These are phyloP conservation scores for Zymoseptoria brevis DNA, from an alignment of 2,329 filamentous ascomycete species.

Conservation along the genomic window DNA sequence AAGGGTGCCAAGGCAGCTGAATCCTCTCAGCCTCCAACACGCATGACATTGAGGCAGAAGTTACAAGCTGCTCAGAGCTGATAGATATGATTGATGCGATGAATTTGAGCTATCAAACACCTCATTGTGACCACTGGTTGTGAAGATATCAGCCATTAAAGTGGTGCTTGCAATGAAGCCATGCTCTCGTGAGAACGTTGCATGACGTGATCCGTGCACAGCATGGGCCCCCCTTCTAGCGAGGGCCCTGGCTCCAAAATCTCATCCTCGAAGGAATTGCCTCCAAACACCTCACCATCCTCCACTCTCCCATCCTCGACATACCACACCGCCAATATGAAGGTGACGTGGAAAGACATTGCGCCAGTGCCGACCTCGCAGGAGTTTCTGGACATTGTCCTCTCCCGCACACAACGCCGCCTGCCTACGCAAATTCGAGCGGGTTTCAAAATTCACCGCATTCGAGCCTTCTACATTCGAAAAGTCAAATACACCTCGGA, in stretches of 20 bases:
- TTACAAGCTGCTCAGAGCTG: too few relatives aligned
- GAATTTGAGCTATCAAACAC: too few relatives aligned
- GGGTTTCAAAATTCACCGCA: conserved; percentile 93
- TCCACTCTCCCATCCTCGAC: neutral
- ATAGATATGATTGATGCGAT: too few relatives aligned
- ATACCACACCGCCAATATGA: conserved; percentile 37
- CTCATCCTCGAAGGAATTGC: neutral
- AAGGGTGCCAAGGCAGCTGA: too few relatives aligned
- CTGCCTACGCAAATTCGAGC: conserved; percentile 92
- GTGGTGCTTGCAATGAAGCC: too few relatives aligned
- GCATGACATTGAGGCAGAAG: too few relatives aligned
- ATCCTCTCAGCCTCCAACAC: too few relatives aligned
- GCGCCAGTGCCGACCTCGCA: conserved; percentile 63
- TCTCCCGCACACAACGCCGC: conserved; percentile 85
- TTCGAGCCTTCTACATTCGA: conserved; percentile 88
- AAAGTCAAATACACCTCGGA: conserved; percentile 98
- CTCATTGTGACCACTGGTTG: too few relatives aligned
- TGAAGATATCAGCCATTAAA: too few relatives aligned
- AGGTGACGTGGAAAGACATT: conserved; percentile 53
- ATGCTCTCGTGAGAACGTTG: too few relatives aligned
- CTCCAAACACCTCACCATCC: neutral
- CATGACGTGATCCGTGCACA: too few relatives aligned
- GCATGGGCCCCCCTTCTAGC: too few relatives aligned
- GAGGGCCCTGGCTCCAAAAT: neutral
- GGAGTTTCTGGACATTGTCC: conserved; percentile 96